Percentiles rank a stretch among this genome's conserved stretches.
These are phyloP conservation scores for Spergularia bocconei DNA, from an alignment of 148 eudicot species.

Conservation along the genomic window DNA sequence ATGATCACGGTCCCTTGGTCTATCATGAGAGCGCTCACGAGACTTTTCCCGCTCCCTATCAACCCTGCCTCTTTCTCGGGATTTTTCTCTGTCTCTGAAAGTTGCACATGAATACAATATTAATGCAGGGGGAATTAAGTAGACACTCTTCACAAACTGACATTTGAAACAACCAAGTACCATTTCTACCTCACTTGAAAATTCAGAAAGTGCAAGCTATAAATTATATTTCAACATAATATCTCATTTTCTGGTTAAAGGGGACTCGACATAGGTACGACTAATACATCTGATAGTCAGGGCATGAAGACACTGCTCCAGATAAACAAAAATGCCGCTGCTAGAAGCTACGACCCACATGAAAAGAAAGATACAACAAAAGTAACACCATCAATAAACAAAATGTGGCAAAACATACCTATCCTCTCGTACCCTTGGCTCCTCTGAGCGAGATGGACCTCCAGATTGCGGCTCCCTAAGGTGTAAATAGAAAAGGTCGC, in stretches of 20 bases:
- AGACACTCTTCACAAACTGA: neutral
- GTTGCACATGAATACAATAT: neutral
- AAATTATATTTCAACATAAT: too few species aligned
- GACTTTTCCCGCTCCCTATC: slow-evolving; percentile 73
- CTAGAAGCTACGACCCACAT: too few species aligned
- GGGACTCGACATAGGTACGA: too few species aligned
- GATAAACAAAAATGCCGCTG: too few species aligned
- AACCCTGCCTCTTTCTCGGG: slow-evolving; percentile 84
- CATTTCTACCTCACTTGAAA: neutral
- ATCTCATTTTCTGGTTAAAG: too few species aligned
- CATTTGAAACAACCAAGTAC: too few species aligned
- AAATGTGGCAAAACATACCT: slow-evolving; percentile 29
- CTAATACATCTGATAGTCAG: too few species aligned
- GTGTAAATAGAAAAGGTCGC: slow-evolving; percentile 14
- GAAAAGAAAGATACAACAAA: too few species aligned
- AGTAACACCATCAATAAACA: neutral
- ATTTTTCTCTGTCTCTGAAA: slow-evolving; percentile 84
- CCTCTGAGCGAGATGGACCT: slow-evolving; percentile 72
- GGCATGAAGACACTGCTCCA: too few species aligned
- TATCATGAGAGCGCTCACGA: slow-evolving; percentile 82
- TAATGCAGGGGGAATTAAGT: neutral
- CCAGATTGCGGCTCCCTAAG: slow-evolving; percentile 71
- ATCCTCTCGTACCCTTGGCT: slow-evolving; percentile 80
- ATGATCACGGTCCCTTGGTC: slow-evolving; percentile 82
- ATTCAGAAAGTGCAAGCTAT: too few species aligned